These are phyloP conservation scores for Trametopsis cervina DNA, from an alignment of 768 basidiomycete species.

Conservation along the genomic window DNA sequence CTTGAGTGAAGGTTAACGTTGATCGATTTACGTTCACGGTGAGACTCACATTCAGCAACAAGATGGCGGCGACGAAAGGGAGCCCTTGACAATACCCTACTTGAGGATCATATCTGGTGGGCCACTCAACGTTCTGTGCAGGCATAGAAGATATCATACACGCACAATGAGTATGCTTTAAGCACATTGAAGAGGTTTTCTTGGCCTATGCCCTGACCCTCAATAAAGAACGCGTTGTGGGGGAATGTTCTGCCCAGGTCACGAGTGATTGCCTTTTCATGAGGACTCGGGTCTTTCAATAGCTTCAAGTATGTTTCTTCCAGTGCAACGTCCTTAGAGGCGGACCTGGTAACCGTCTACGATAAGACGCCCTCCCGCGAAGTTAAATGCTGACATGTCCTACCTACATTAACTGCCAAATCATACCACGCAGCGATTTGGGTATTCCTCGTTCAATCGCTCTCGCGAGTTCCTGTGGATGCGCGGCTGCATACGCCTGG, in stretches of 20 bases:
- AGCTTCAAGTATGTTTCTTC: constrained; percentile 78
- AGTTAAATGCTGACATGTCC: constrained; percentile 4
- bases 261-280: constrained; percentile 91
- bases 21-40: too few relatives aligned
- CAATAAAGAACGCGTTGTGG: constrained; percentile 92
- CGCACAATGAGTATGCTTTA: constrained; percentile 93
- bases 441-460: constrained; percentile 95
- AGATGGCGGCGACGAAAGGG: constrained; percentile 91
- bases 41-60: constrained; percentile 73
- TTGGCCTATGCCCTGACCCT: constrained; percentile 92
- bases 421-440: constrained; percentile 80
- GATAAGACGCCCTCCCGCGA: not conserved
- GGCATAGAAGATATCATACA: constrained; percentile 2
- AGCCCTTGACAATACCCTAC: constrained; percentile 98
- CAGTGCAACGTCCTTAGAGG: constrained; percentile 84
- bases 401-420: constrained; percentile 90
- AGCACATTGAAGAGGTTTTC: constrained; percentile 97
- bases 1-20: constrained; percentile 32
- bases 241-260: constrained; percentile 97
- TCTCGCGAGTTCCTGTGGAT: constrained; percentile 71
- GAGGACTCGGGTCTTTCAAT: constrained; percentile 75
- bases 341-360: constrained; percentile 51
- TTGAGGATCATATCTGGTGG: constrained; percentile 71
- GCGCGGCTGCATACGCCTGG: constrained; percentile 73
- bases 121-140: not conserved